Evolutionary conservation across 75 land plant genomes (phyloP), one percentile per base, ranked within the genome.

Genomic region (Pseudotsuga menziesii): DNA sequence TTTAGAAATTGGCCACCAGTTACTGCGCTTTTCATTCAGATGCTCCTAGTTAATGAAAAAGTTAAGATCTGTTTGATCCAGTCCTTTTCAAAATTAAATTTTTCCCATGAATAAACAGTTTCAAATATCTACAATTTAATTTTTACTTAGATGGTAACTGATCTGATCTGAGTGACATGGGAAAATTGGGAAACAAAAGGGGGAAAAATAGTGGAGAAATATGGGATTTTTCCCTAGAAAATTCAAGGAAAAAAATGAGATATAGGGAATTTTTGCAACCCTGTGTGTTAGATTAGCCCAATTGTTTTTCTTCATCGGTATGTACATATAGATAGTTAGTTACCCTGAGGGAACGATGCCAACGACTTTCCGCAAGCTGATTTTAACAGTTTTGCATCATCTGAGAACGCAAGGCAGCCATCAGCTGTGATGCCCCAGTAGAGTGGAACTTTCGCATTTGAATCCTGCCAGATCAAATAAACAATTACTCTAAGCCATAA

Each of bases 391-490:
- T 75, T 70, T 27, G 71, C 78, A 75, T 84, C 83, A 57, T 89
- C 89, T 35, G 91, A 83, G 84, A 89, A 89, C 14, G 80, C 77
- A 25, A 87, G 76, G 13, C 77, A 74, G 48, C 82, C 91, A 75
- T 89, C 91, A 5, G 89, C 76, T 17, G 82, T 79, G 23, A 70
- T 89, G 13, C 91, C 91, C 91, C 89, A 89, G 22, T 23, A 87
- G 13, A 89, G 66, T 2, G 89, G 82, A 44, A 89, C 84, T 55
- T 84, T 89, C n/a, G 86, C 91, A 32, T 74, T 56, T 6, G 64
- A 27, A 74, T 87, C 91, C 91, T 89, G 84, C 63, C 61, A 48
- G 54, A 29, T 25, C 26, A 61, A 61, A 8, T 61, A 61, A 25
- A 61, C 64, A 61, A 61, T 61, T n/a, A 22, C 12, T 17, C 22